Evolutionary conservation across 2,329 filamentous ascomycete genomes (phyloP).

Genomic region (Pezicula carpinea): DNA sequence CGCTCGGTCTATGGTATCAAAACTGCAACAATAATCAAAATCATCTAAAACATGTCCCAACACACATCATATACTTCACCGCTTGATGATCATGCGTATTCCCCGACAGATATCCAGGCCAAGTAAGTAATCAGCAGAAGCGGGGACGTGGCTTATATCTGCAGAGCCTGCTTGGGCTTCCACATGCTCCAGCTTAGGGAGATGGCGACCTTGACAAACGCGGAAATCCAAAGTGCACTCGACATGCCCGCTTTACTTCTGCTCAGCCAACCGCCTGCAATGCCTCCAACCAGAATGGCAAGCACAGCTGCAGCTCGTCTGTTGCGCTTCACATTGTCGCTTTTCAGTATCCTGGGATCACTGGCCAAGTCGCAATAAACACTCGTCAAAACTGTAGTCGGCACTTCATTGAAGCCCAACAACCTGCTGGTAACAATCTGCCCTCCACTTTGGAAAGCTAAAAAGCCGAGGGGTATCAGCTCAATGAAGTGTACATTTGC

Average conservation of each 20-base stretch:
- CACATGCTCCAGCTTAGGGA: slow-evolving; percentile 57
- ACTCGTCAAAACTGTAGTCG: slow-evolving; percentile 75
- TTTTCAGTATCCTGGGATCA: slow-evolving; percentile 47
- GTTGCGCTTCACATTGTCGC: slow-evolving; percentile 47
- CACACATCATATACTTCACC: no score
- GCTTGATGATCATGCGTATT: no score
- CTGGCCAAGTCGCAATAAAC: slow-evolving; percentile 79
- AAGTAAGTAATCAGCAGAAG: no score
- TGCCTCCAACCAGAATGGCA: slow-evolving; percentile 47
- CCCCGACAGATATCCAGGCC: no score
- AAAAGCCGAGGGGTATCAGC: slow-evolving; percentile 39
- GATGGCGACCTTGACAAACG: slow-evolving; percentile 48
- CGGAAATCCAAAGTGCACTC: slow-evolving; percentile 42
- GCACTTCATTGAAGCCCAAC: slow-evolving; percentile 64
- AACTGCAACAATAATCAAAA: no score
- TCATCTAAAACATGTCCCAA: no score
- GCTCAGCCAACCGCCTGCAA: slow-evolving; percentile 50
- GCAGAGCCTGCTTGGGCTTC: slow-evolving; percentile 33
- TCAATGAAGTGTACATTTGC: slow-evolving; percentile 34
- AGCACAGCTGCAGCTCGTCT: slow-evolving; percentile 45
- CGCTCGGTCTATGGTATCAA: no score
- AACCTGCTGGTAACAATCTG: slow-evolving; percentile 73
- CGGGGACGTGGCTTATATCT: not conserved
- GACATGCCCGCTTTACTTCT: slow-evolving; percentile 45
- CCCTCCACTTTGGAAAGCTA: slow-evolving; percentile 70